phyloP scores from a whole-genome alignment of 345 rosid genomes.

The Psidium friedrichsthalianum region DNA sequence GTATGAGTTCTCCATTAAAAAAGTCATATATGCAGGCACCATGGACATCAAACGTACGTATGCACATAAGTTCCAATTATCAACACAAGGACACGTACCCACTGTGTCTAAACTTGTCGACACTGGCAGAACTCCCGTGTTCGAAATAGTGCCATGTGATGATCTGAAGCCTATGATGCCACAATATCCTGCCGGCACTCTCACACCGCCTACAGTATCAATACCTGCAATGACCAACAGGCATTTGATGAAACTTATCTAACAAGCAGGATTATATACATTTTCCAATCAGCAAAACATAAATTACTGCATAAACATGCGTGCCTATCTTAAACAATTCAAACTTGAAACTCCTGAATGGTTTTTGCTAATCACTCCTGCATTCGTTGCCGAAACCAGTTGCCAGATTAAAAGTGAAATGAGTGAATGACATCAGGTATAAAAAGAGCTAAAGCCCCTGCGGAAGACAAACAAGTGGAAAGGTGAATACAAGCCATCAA shows the following conservation, averaged over 20 bases:
- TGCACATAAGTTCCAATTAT: not conserved
- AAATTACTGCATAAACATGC: not conserved
- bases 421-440: not conserved
- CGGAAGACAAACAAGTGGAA: not conserved
- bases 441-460: not conserved
- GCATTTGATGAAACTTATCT: not conserved
- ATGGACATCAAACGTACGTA: not conserved
- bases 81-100: slow-evolving; percentile 28
- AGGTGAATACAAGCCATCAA: not conserved
- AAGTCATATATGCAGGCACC: not conserved
- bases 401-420: not conserved
- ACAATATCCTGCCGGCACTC: slow-evolving; percentile 83
- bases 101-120: slow-evolving; percentile 76
- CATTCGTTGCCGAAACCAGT: not conserved
- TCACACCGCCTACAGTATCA: slow-evolving; percentile 85
- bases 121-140: slow-evolving; percentile 47
- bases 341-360: not conserved
- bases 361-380: not conserved
- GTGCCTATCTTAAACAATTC: not conserved
- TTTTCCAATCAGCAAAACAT: not conserved
- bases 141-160: slow-evolving; percentile 62
- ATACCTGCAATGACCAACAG: slow-evolving; percentile 35
- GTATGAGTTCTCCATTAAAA: not conserved
- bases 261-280: not conserved
- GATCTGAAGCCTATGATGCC: slow-evolving; percentile 79